phyloP scores from a whole-genome alignment of 1,139 yeast species.

The Nadsonia starkeyi-henricii region DNA sequence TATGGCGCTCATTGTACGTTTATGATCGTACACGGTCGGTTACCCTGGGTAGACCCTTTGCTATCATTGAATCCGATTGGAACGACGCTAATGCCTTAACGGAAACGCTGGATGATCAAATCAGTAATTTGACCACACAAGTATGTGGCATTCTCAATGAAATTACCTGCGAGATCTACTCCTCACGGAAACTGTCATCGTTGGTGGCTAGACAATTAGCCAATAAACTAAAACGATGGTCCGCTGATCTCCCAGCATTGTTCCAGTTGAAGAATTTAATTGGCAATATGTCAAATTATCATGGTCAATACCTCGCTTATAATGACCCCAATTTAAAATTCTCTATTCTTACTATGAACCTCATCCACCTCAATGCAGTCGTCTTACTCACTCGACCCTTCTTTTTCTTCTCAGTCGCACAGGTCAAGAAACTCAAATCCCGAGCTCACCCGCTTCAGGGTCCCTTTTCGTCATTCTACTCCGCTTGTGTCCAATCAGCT shows the following conservation, averaged over 20 bases:
- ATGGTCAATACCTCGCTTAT: constrained; percentile 5
- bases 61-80: constrained; percentile 30
- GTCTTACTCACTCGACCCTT: constrained; percentile 33
- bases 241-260: background rate
- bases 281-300: background rate
- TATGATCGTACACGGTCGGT: constrained; percentile 29
- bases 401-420: constrained; percentile 25
- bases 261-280: background rate
- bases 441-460: constrained; percentile 5
- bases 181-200: constrained; percentile 12
- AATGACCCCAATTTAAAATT: constrained; percentile 14
- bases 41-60: constrained; percentile 29
- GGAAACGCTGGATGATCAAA: constrained; percentile 8
- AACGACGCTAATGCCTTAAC: constrained; percentile 24
- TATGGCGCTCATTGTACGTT: constrained; percentile 30
- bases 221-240: background rate
- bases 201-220: constrained; percentile 14
- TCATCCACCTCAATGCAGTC: constrained; percentile 29
- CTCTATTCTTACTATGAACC: constrained; percentile 24
- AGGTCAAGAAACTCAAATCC: constrained; percentile 13
- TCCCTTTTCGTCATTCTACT: constrained; percentile 13
- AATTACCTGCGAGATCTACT: background rate
- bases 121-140: background rate
- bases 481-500: constrained; percentile 28
- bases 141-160: background rate